Evolutionary conservation across 83 land plant species (phyloP).

Genomic region (Picea engelmannii): DNA sequence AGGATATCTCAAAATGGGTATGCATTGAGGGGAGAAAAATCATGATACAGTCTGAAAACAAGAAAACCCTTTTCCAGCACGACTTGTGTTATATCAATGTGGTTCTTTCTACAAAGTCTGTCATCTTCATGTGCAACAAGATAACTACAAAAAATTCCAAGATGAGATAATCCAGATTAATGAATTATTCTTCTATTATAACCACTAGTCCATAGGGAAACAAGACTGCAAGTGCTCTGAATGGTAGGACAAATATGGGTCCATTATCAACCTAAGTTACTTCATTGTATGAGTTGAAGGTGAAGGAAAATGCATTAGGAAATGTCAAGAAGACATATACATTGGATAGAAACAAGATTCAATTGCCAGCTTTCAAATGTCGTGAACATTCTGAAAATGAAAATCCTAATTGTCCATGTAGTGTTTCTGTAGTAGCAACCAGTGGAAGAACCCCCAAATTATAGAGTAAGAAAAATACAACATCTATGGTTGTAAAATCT

Average conservation of each 20-base stretch:
- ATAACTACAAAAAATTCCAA: background rate
- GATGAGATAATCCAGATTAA: background rate
- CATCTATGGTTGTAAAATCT: background rate
- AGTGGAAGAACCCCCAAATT: background rate
- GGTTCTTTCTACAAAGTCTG: no score
- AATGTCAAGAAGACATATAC: background rate
- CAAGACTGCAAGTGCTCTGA: conserved; percentile 5
- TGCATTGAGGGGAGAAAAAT: no score
- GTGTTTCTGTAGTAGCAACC: background rate
- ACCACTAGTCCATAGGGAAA: background rate
- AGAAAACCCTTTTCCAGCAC: no score
- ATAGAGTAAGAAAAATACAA: background rate
- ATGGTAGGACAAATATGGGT: background rate
- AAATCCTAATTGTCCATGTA: conserved; percentile 32
- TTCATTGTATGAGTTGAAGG: conserved; percentile 6
- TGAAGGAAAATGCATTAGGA: conserved; percentile 1
- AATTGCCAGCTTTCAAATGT: conserved; percentile 1
- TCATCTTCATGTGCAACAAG: no score
- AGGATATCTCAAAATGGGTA: no score
- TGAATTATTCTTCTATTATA: background rate
- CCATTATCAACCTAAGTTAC: conserved; percentile 4
- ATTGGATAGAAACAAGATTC: conserved; percentile 4
- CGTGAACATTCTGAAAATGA: conserved; percentile 39
- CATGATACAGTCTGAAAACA: no score
- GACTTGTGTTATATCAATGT: no score